Evolutionary conservation across 2,329 filamentous ascomycete species (phyloP), one percentile per base, ranked within the genome.

Genomic region (Fusarium nodosum): DNA sequence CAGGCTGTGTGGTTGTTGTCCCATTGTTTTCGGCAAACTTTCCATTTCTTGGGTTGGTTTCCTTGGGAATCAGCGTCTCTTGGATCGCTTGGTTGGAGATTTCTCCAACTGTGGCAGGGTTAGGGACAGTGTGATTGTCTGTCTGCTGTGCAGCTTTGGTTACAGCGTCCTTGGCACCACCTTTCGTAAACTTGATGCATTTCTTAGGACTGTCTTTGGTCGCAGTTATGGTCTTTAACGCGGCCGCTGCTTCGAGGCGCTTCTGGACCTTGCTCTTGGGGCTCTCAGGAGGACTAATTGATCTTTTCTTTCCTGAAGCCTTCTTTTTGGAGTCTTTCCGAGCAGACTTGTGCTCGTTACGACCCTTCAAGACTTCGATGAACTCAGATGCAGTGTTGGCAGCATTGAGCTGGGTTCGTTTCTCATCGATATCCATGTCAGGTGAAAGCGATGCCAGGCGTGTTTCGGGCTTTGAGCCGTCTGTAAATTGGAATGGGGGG

Each of bases 401-500:
- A 9, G 31, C n/a, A 16, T 56, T 20, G 3, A 75, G 63, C 1
- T 58, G 50, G 30, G 53, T 15, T n/a, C 36, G 38, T 7, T 47
- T 59, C 15, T 64, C 45, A 3, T 52, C 26, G 26, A 75, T 22
- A 5, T 44, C 13, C 9, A 74, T 39, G 11, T 45, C 48, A 7
- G 39, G 28, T 2, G 63, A 64, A 1, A 68, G 63, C 3, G 71
- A 56, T 7, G 56, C 56, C 5, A 75, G 5, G 8, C 47, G 16
- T 2, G 57, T 69, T 24, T 56, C 31, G 15, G 62, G 63, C 20
- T 57, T 42, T n/a, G 9, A 62, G 18, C 69, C 74, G 41, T 75
- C 69, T 24, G 62, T 73, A 47, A 76, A 66, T 34, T 47, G 59
- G 9, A 74, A 38, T 2, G 36, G 45, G 31, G 68, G 58, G 47